Conservation (phyloP, 2,329 filamentous ascomycete species). For the Aspergillus proliferans region DNA sequence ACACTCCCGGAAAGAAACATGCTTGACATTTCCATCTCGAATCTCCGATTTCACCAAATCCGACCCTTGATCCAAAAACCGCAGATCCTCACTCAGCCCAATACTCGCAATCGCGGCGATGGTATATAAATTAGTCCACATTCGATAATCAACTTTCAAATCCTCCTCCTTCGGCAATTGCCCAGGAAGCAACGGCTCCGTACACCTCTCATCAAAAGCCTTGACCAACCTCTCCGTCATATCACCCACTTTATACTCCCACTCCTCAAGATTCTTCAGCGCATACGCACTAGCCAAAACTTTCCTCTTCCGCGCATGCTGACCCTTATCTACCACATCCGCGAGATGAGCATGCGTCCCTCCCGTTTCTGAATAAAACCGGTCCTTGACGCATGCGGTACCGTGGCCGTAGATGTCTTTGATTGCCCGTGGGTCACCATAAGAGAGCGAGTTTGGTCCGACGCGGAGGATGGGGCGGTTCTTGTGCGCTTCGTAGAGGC, state of each 20-base stretch:
- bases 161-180: slow-evolving; percentile 12
- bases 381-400: neutral
- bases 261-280: neutral
- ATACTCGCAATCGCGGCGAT: slow-evolving; percentile 36
- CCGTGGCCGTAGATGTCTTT: neutral
- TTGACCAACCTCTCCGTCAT: slow-evolving; percentile 26
- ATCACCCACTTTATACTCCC: slow-evolving; percentile 28
- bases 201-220: slow-evolving; percentile 31
- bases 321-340: neutral
- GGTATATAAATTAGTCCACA: slow-evolving; percentile 34
- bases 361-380: neutral
- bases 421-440: neutral
- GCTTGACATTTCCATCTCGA: slow-evolving; percentile 14
- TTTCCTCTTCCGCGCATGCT: neutral
- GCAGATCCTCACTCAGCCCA: slow-evolving; percentile 29
- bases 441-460: slow-evolving; percentile 13
- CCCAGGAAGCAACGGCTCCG: slow-evolving; percentile 9
- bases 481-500: slow-evolving; percentile 16
- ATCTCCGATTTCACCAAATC: slow-evolving; percentile 21
- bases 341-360: neutral
- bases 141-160: slow-evolving; percentile 28
- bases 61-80: slow-evolving; percentile 31
- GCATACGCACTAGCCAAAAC: neutral
- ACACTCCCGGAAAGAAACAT: slow-evolving; percentile 15
- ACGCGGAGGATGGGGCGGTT: slow-evolving; percentile 14